Base-by-base conservation (phyloP, 2,329 filamentous ascomycete species). In the Phialophora verrucosa region DNA sequence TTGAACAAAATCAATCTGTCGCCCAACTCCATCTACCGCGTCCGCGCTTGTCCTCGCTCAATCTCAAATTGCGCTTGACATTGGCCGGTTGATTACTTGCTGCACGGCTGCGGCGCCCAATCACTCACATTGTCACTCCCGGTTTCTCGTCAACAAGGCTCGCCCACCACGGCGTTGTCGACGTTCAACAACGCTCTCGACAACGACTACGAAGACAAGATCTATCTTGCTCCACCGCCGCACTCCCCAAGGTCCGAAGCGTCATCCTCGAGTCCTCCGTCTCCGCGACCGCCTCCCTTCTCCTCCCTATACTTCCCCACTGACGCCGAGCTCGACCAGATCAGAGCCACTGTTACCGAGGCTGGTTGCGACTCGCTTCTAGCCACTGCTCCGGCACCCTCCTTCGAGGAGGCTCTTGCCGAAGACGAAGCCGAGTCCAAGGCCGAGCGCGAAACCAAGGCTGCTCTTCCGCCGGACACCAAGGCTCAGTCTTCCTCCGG, bases 391-490 rank as follows among this genome's bases (percentile, higher is more conserved):
- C 79, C 84, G 57, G 80, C 83, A 65, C 82, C 84, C 59, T 81
- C 82, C 61, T 80, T 82, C 65, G 79, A 83, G 70, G 82, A 84
- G 72, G 76, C 78, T 72, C 79, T 81, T 66, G 80, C 82, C 50
- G 70, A 78, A 64, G 74, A 78, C 64, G 75, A 77, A 61, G 76
- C 76, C 66, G 82, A 83, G 63, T 82, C 83, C 38, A 80, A 79
- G 61, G 81, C 84, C 72, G 81, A 86, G 74, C 87, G 88, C 71
- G 92, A 96, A 76, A 94, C 92, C 75, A 96, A 97, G 81, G 88
- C 90, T 74, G 91, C 89, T 59, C 88, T 96, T 75, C 90, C 91
- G n/a, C 84, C 83, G 73, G 93, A 96, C 78, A 90, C 86, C 72
- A 96, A 97, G 80, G 87, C 87, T 75, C 86, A 90, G 73, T 86